Conservation (phyloP, 1,139 yeast genomes). For the Meyerozyma sp. region DNA sequence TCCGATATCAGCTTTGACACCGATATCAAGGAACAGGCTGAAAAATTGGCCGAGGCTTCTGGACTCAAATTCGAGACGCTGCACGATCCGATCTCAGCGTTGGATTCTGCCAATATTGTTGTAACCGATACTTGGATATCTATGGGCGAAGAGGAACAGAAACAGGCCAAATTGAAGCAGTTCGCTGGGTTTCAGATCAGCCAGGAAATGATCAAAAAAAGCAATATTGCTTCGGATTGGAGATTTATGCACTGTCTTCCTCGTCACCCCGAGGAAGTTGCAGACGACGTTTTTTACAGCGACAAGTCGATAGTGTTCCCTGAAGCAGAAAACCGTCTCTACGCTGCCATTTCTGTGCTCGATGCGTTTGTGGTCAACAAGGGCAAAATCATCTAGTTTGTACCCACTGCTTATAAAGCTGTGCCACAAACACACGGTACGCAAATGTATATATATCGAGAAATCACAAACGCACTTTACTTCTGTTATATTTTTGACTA, state of each 20-base stretch:
- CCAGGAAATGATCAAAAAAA: slow-evolving; percentile 48
- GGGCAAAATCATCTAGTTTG: slow-evolving; percentile 42
- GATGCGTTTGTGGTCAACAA: slow-evolving; percentile 85
- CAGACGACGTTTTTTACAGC: slow-evolving; percentile 87
- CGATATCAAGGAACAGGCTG: slow-evolving; percentile 53
- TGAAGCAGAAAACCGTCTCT: slow-evolving; percentile 93
- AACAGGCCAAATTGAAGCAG: slow-evolving; percentile 63
- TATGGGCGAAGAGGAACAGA: slow-evolving; percentile 93
- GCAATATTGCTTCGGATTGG: slow-evolving; percentile 64
- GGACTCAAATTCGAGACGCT: slow-evolving; percentile 58
- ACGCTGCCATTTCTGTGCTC: slow-evolving; percentile 92
- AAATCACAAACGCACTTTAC: background rate
- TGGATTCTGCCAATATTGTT: slow-evolving; percentile 66
- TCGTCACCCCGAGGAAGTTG: slow-evolving; percentile 89
- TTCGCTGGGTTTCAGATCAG: slow-evolving; percentile 86
- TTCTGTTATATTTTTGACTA: background rate
- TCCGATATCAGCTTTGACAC: slow-evolving; percentile 58
- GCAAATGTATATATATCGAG: background rate
- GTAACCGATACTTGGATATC: slow-evolving; percentile 99
- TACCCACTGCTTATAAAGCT: background rate
- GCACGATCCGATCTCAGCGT: slow-evolving; percentile 69
- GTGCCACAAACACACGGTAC: background rate
- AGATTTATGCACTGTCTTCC: slow-evolving; percentile 97
- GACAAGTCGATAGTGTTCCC: slow-evolving; percentile 81
- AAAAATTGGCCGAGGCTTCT: slow-evolving; percentile 44